A percentile compares a stretch with the other conserved stretches of the same genome.
These are phyloP conservation scores for Umbelopsis sp. DNA, from an alignment of 371 early-diverging fungal species.

Conservation along the genomic window DNA sequence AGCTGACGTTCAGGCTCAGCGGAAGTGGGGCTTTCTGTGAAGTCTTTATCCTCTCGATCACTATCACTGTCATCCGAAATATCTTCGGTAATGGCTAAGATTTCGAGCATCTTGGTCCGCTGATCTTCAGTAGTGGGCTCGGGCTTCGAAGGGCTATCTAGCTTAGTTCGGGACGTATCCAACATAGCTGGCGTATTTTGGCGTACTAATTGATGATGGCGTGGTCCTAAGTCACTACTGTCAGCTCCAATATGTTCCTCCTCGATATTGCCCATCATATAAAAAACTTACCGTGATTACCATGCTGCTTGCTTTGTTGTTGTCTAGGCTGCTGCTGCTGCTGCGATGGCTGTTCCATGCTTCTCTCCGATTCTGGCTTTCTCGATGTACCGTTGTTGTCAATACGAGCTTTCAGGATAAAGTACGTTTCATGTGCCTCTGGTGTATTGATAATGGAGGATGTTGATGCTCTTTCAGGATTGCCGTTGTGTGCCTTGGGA, in stretches of 20 bases:
- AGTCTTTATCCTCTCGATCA: neutral
- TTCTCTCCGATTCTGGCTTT: neutral
- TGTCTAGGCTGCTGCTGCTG: constrained; percentile 2
- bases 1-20: neutral
- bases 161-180: neutral
- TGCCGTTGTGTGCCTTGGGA: constrained; percentile 22
- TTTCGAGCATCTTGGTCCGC: neutral
- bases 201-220: neutral
- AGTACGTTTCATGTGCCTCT: constrained; percentile 43
- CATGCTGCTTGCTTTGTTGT: constrained; percentile 16
- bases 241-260: neutral
- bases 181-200: constrained; percentile 16
- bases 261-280: neutral
- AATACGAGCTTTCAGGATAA: constrained; percentile 35
- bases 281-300: constrained; percentile 3
- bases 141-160: neutral
- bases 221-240: neutral
- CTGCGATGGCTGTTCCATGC: neutral
- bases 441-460: constrained; percentile 44
- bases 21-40: neutral
- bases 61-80: constrained; percentile 16
- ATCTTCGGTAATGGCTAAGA: constrained; percentile 2
- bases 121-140: neutral
- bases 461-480: constrained; percentile 44
- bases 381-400: constrained; percentile 9